These are phyloP conservation scores for Plantago lanceolata DNA, from an alignment of 305 asterid genomes.

Conservation along the genomic window DNA sequence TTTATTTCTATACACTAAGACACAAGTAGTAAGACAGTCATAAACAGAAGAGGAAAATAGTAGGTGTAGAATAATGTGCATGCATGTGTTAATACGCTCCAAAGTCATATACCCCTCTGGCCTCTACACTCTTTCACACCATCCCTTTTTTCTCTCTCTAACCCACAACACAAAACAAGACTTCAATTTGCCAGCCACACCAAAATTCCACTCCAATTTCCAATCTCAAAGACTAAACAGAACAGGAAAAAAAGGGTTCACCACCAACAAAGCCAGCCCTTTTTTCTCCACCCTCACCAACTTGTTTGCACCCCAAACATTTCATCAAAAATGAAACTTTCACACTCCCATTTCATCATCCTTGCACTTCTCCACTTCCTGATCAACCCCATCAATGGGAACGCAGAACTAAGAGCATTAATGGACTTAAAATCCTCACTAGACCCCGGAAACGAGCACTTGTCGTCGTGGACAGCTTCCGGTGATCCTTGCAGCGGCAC, in stretches of 20 bases:
- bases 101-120: constrained; percentile 41
- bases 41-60: too few relatives aligned
- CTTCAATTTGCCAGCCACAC: constrained; percentile 6
- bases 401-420: constrained; percentile 65
- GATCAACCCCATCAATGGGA: constrained; percentile 31
- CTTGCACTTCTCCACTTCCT: constrained; percentile 17
- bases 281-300: neutral
- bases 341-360: constrained; percentile 16
- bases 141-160: constrained; percentile 12
- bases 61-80: constrained; percentile 26
- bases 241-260: neutral
- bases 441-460: constrained; percentile 60
- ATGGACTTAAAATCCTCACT: constrained; percentile 70
- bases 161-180: constrained; percentile 4
- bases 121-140: constrained; percentile 21
- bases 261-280: neutral
- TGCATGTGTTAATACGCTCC: constrained; percentile 48
- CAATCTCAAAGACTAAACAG: neutral
- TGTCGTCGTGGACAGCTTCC: constrained; percentile 59
- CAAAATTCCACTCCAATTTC: constrained; percentile 4
- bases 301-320: neutral
- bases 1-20: neutral
- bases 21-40: neutral
- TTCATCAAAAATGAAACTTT: constrained; percentile 21
- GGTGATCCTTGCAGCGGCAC: constrained; percentile 75